phyloP scores from a whole-genome alignment of 768 basidiomycete species.

The Kondoa malvinella region DNA sequence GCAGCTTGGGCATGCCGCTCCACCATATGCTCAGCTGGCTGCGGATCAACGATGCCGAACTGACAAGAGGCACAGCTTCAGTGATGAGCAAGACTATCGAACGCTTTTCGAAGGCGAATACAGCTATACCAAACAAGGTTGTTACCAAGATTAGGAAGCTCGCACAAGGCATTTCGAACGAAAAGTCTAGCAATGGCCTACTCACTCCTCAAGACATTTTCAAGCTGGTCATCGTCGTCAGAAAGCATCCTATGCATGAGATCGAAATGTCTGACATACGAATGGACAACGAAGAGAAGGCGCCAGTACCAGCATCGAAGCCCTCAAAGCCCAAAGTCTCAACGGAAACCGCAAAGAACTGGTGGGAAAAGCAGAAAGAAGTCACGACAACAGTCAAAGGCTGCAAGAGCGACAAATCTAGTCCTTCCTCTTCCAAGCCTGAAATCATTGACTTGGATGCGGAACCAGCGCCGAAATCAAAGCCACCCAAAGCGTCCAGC shows the following conservation, averaged over 20 bases:
- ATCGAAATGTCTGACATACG: constrained; percentile 6
- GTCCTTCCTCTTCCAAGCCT: neutral
- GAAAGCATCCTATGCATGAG: constrained; percentile 12
- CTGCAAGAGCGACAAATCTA: neutral
- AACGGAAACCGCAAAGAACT: neutral
- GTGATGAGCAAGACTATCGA: constrained; percentile 62
- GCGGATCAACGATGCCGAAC: constrained; percentile 76
- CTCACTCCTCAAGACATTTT: constrained; percentile 21
- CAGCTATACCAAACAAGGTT: constrained; percentile 13
- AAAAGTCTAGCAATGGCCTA: constrained; percentile 14
- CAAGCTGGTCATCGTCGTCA: constrained; percentile 21
- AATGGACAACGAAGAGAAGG: neutral
- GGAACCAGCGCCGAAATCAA: neutral
- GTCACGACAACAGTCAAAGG: neutral
- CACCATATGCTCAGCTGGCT: constrained; percentile 70
- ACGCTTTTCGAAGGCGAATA: constrained; percentile 46
- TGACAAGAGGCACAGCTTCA: constrained; percentile 72
- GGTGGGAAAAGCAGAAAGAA: neutral
- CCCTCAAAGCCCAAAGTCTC: neutral
- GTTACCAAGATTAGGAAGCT: constrained; percentile 12
- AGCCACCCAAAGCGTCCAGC: neutral
- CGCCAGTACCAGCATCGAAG: neutral
- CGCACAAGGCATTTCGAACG: constrained; percentile 7
- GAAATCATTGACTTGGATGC: neutral
- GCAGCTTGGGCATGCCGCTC: constrained; percentile 58